Evolutionary conservation across 495 filamentous ascomycete species (phyloP).

Genomic region (Amniculicola lignicola): DNA sequence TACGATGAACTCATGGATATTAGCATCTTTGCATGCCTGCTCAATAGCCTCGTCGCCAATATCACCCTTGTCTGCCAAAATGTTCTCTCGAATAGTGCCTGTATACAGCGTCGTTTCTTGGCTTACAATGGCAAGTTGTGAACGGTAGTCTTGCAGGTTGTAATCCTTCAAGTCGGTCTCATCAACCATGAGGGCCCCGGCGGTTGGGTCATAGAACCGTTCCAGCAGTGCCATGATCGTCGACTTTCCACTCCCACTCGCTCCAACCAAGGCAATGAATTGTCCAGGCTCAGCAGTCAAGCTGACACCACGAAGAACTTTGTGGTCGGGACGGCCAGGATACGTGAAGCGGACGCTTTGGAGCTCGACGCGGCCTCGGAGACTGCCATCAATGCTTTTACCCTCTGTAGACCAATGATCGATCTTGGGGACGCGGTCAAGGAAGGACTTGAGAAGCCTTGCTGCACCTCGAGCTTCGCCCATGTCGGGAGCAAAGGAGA

Average conservation of each 20-base stretch:
- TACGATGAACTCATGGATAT: constrained; percentile 86
- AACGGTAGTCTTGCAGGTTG: constrained; percentile 54
- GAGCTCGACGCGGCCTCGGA: constrained; percentile 31
- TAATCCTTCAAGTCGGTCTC: constrained; percentile 24
- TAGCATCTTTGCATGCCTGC: constrained; percentile 79
- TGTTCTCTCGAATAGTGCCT: constrained; percentile 79
- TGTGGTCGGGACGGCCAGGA: constrained; percentile 27
- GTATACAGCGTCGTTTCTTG: constrained; percentile 88
- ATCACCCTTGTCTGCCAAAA: constrained; percentile 59
- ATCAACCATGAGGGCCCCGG: constrained; percentile 33
- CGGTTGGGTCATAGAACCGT: constrained; percentile 37
- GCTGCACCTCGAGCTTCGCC: constrained; percentile 83
- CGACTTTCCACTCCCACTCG: constrained; percentile 38
- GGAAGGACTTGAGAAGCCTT: constrained; percentile 68
- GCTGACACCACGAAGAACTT: constrained; percentile 31
- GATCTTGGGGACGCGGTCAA: constrained; percentile 73
- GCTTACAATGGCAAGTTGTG: constrained; percentile 72
- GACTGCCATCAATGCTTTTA: constrained; percentile 17
- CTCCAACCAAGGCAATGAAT: constrained; percentile 37
- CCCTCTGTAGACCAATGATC: constrained; percentile 67
- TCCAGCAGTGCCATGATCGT: constrained; percentile 37
- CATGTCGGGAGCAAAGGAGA: constrained; percentile 83
- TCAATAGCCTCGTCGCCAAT: constrained; percentile 66
- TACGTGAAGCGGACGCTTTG: constrained; percentile 36
- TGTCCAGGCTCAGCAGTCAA: constrained; percentile 36